Evolutionary conservation across 1,139 yeast genomes (phyloP).

Genomic region (Suhomyces chickasaworum): DNA sequence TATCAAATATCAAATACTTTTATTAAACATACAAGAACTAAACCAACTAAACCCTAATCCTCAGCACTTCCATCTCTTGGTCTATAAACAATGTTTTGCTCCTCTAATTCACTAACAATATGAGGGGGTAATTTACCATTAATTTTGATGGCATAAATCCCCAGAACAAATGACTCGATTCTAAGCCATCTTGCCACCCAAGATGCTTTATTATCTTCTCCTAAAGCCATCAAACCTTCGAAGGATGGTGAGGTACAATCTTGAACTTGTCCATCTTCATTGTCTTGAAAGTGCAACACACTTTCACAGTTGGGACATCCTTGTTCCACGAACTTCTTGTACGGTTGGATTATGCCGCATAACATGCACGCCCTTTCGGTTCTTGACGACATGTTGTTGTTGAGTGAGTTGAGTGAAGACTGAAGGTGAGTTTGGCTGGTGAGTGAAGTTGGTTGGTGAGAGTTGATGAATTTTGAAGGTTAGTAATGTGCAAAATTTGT

Average conservation of each 20-base stretch:
- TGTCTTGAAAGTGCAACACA: constrained; percentile 73
- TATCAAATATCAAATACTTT: constrained; percentile 1
- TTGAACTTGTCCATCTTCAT: constrained; percentile 79
- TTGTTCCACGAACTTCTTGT: constrained; percentile 67
- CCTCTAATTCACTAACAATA: constrained; percentile 68
- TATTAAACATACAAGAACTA: constrained; percentile 6
- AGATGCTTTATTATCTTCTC: constrained; percentile 75
- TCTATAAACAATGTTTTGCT: constrained; percentile 77
- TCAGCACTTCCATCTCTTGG: constrained; percentile 97
- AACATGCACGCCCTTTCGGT: constrained; percentile 96
- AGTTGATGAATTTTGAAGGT: no score
- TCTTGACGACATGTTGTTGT: constrained; percentile 51
- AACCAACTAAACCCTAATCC: constrained; percentile 43
- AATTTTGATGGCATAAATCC: constrained; percentile 90
- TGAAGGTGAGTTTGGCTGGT: no score
- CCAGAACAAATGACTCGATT: constrained; percentile 86
- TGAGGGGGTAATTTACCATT: constrained; percentile 92
- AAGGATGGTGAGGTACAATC: constrained; percentile 96
- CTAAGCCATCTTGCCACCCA: constrained; percentile 99
- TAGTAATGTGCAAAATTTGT: neutral
- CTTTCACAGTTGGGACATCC: constrained; percentile 99
- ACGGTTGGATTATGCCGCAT: constrained; percentile 87
- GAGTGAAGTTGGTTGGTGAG: no score
- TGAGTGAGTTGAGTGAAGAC: no score
- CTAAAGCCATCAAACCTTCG: constrained; percentile 92